Percentiles rank a stretch among this genome's conserved stretches.
These are phyloP conservation scores for Cyathus olla DNA, from an alignment of 1,284 basidiomycete genomes.

Conservation along the genomic window DNA sequence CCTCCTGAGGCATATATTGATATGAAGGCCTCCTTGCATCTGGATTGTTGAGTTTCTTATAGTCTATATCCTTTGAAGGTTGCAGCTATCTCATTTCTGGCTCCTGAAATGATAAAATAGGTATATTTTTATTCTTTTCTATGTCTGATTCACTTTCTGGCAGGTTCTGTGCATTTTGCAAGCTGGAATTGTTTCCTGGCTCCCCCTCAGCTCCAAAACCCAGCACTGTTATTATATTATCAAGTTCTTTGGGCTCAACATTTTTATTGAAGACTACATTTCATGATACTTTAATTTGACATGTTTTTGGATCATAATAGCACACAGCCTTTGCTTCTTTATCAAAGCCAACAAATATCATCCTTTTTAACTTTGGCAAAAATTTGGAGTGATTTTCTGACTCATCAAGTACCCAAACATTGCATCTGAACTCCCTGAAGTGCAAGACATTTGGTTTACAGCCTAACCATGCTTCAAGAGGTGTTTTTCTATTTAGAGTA, in stretches of 20 bases:
- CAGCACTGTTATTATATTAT: conserved; percentile 7
- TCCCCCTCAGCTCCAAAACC: conserved; percentile 27
- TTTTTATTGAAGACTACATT: conserved; percentile 27
- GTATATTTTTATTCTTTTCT: too few species aligned
- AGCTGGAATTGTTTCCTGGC: conserved; percentile 2
- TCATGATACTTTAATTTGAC: conserved; percentile 19
- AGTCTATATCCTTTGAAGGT: background rate
- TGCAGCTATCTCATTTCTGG: too few species aligned
- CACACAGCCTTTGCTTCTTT: conserved; percentile 25
- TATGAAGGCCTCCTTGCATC: background rate
- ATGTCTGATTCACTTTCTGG: background rate
- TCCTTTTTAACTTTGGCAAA: conserved; percentile 24
- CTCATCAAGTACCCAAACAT: conserved; percentile 39
- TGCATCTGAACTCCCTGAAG: conserved; percentile 38
- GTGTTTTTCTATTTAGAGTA: conserved; percentile 26
- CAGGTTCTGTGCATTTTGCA: background rate
- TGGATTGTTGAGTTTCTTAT: background rate
- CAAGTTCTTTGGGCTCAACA: conserved; percentile 17
- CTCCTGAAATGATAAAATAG: too few species aligned
- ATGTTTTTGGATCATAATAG: conserved; percentile 25
- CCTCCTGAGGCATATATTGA: background rate
- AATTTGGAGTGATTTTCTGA: conserved; percentile 21
- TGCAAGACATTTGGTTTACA: conserved; percentile 37
- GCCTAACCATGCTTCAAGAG: conserved; percentile 32
- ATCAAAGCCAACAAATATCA: conserved; percentile 26